phyloP scores from a whole-genome alignment of 306 rosid genomes.

The Cyamopsis tetragonoloba region DNA sequence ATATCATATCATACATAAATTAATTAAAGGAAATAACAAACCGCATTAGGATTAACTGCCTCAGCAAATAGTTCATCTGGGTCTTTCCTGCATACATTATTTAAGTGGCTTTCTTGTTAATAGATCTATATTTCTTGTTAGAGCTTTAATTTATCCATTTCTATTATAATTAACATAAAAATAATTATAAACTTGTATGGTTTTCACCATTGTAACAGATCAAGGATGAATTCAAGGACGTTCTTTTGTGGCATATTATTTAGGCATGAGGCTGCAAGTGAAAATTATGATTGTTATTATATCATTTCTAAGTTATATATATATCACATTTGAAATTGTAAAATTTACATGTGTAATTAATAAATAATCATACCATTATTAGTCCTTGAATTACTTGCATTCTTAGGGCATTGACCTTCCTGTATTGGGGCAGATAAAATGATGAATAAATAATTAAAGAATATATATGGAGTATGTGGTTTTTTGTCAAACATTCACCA shows the following conservation, averaged over 20 bases:
- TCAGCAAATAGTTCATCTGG: background rate
- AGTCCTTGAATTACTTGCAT: background rate
- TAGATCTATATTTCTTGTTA: background rate
- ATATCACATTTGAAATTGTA: background rate
- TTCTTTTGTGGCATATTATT: background rate
- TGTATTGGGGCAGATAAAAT: background rate
- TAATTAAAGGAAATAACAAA: background rate
- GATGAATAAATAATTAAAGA: background rate
- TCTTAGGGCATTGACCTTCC: background rate
- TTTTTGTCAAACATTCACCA: background rate
- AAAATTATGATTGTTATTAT: conserved; percentile 2
- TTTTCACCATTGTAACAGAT: conserved; percentile 31
- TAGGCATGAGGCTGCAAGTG: background rate
- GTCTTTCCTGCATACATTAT: conserved; percentile 24
- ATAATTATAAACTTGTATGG: background rate
- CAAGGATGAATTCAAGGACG: background rate
- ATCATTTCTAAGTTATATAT: background rate
- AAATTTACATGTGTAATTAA: background rate
- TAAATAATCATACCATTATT: conserved; percentile 23
- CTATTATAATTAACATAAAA: background rate
- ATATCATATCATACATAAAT: no score
- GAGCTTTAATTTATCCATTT: background rate
- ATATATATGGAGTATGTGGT: background rate
- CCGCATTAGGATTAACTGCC: conserved; percentile 2
- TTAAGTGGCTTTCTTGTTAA: background rate